Evolutionary conservation across 441 rosid genomes (phyloP), one percentile per base, ranked within the genome.

Genomic region (Corymbia citriodora): DNA sequence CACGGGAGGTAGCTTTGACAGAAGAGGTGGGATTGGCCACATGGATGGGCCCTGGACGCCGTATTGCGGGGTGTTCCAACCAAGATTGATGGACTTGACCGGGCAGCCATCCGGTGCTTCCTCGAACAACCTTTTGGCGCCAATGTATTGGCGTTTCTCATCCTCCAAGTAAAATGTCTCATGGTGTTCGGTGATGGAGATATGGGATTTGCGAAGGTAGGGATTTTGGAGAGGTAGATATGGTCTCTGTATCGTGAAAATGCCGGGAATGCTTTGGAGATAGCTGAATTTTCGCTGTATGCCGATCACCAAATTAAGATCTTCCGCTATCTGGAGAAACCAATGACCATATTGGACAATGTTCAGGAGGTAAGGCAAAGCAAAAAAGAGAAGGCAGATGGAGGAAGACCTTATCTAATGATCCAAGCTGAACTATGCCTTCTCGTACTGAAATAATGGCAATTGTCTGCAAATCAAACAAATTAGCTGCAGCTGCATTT

Each of bases 341-440:
- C 53, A 63, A 45, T 18, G 48, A 68, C 50, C 55, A 61, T 23
- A 59, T 45, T 82, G 21, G 33, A 45, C 48, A 50, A 13, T 45
- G 68, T 33, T 45, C 79, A 53, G 18, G 88, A 19, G 72, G 27
- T 31, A 36, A 81, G 54, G 12, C 57, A 45, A 13, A 87, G 61
- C 40, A 49, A 74, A 57, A 31, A 21, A 52, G 25, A 33, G 57
- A 85, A 55, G 55, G 45, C 55, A 53, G 81, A 59, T 36, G 12
- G 65, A 65, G 53, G 55, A 72, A 68, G 72, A 96, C 98, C 96
- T 95, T 95, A 27, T 94, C 94, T 74, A 96, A 92, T 83, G 97
- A 96, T 89, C 98, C 98, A 91, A 96, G 92, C 88, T 96, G 98
- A 91, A 96, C 91, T 87, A 95, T 90, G 91, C 98, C 97, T 96